A percentile compares a stretch with the other conserved stretches of the same genome.
phyloP scores from a whole-genome alignment of 768 basidiomycete species.

The Mycena leptocephala region DNA sequence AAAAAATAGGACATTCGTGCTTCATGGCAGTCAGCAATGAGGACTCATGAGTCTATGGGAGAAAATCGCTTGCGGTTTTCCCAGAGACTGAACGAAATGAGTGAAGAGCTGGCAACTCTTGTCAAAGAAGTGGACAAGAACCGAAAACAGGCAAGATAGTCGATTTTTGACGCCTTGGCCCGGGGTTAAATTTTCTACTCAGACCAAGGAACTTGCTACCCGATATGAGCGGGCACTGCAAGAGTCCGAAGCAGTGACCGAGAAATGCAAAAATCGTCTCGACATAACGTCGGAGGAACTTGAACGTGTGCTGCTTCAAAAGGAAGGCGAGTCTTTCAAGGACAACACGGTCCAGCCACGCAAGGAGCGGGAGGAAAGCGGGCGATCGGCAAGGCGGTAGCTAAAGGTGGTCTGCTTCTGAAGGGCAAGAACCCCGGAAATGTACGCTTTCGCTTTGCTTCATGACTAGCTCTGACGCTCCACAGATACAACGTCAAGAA shows the following conservation, averaged over 20 bases:
- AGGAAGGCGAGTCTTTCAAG: slow-evolving; percentile 94
- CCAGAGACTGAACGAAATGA: slow-evolving; percentile 94
- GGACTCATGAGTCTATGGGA: slow-evolving; percentile 91
- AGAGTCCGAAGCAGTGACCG: slow-evolving; percentile 89
- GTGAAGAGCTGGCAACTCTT: slow-evolving; percentile 90
- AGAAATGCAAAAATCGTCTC: slow-evolving; percentile 90
- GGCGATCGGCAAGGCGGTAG: slow-evolving; percentile 91
- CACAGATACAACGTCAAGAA: slow-evolving; percentile 92
- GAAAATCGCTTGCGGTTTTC: slow-evolving; percentile 92
- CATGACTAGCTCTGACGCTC: slow-evolving; percentile 24
- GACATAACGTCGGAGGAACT: slow-evolving; percentile 95
- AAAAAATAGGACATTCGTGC: slow-evolving; percentile 71
- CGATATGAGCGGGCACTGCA: slow-evolving; percentile 91
- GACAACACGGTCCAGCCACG: slow-evolving; percentile 83
- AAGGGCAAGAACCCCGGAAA: slow-evolving; percentile 96
- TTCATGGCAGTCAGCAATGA: slow-evolving; percentile 92
- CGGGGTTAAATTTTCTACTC: slow-evolving; percentile 3
- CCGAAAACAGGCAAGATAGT: slow-evolving; percentile 80
- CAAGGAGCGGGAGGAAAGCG: slow-evolving; percentile 80
- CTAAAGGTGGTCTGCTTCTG: slow-evolving; percentile 89
- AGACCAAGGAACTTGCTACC: slow-evolving; percentile 94
- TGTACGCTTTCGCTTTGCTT: slow-evolving; percentile 55
- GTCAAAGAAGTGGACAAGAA: slow-evolving; percentile 96
- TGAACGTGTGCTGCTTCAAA: slow-evolving; percentile 92
- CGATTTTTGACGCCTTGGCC: slow-evolving; percentile 15